Evolutionary conservation across 2,329 filamentous ascomycete genomes (phyloP).

Genomic region (Iodosphaeria phyllophila): DNA sequence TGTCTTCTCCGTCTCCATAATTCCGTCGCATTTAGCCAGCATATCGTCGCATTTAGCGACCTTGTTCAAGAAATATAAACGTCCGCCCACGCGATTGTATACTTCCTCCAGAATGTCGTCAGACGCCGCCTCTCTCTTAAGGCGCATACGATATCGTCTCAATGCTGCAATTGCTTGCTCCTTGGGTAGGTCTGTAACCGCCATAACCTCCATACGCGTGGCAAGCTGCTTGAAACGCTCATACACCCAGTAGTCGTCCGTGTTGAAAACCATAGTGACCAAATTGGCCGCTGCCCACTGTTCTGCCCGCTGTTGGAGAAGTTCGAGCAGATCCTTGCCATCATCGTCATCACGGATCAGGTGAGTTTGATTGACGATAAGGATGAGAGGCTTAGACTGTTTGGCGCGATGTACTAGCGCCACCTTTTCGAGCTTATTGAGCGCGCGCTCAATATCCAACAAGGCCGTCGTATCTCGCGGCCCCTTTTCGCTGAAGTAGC

Average conservation of each 20-base stretch:
- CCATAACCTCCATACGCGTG: constrained; percentile 85
- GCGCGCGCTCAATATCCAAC: constrained; percentile 84
- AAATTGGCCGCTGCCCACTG: constrained; percentile 89
- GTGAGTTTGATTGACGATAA: constrained; percentile 91
- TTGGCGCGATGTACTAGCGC: constrained; percentile 50
- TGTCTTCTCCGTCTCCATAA: constrained; percentile 54
- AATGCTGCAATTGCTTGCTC: constrained; percentile 59
- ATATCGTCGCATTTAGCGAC: constrained; percentile 79
- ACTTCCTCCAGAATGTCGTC: constrained; percentile 48
- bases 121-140: constrained; percentile 44
- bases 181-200: constrained; percentile 70
- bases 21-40: constrained; percentile 55
- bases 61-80: constrained; percentile 71
- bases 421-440: constrained; percentile 97
- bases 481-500: constrained; percentile 84
- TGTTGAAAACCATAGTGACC: constrained; percentile 86
- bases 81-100: constrained; percentile 73
- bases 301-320: constrained; percentile 88
- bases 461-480: constrained; percentile 83
- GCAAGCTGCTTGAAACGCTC: constrained; percentile 83
- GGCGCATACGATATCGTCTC: constrained; percentile 60
- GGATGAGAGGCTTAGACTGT: constrained; percentile 53
- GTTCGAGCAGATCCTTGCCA: constrained; percentile 80
- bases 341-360: constrained; percentile 81
- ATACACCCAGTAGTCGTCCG: constrained; percentile 97